These are phyloP conservation scores for Forsythia viridissima DNA, from an alignment of 257 asterid species.

Conservation along the genomic window DNA sequence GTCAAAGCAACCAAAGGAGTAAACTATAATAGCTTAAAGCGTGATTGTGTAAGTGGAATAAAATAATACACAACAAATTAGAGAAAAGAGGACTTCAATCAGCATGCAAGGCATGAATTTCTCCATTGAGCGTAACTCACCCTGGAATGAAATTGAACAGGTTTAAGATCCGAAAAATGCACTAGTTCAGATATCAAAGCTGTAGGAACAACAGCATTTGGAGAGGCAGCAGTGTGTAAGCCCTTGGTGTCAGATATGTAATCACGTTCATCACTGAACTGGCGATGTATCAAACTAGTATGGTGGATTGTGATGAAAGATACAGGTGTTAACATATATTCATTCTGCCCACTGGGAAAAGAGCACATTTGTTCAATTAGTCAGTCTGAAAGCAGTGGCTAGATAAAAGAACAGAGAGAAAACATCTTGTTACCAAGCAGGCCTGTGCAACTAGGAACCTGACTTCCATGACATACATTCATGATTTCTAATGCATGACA, in stretches of 20 bases:
- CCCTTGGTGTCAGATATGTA: slow-evolving; percentile 27
- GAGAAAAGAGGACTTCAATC: slow-evolving; percentile 5
- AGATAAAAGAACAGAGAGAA: neutral
- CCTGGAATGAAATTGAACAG: slow-evolving; percentile 70
- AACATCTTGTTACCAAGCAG: neutral
- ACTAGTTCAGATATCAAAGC: slow-evolving; percentile 55
- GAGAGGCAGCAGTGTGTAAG: slow-evolving; percentile 30
- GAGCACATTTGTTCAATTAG: slow-evolving; percentile 7
- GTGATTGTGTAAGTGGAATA: slow-evolving; percentile 12
- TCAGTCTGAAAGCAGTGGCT: neutral
- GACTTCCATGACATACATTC: slow-evolving; percentile 10
- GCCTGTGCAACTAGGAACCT: neutral
- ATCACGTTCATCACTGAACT: slow-evolving; percentile 30
- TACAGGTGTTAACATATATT: slow-evolving; percentile 61
- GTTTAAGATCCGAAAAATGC: slow-evolving; percentile 39
- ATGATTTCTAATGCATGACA: neutral
- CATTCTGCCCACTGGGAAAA: slow-evolving; percentile 53
- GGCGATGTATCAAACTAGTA: slow-evolving; percentile 34
- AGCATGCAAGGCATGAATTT: neutral
- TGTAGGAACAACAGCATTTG: slow-evolving; percentile 31
- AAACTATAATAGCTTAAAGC: neutral
- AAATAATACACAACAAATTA: neutral
- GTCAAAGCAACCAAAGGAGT: slow-evolving; percentile 24
- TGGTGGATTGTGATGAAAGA: slow-evolving; percentile 69
- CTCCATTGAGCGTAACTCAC: slow-evolving; percentile 37